phyloP scores from a whole-genome alignment of 1,284 basidiomycete genomes.

The Malassezia caprae region DNA sequence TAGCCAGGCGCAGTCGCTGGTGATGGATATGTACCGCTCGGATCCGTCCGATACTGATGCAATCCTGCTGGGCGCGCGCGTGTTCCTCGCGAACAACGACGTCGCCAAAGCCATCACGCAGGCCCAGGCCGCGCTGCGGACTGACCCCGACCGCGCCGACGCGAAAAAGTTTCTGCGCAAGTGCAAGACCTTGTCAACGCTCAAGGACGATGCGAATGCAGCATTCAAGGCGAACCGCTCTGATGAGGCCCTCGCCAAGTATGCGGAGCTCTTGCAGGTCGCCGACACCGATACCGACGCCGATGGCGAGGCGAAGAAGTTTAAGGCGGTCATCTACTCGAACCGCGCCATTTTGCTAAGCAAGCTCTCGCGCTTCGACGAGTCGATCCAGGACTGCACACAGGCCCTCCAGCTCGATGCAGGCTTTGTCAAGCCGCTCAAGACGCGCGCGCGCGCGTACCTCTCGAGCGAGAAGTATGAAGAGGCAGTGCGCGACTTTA shows the following conservation, averaged over 20 bases:
- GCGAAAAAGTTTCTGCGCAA: slow-evolving; percentile 65
- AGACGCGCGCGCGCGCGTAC: slow-evolving; percentile 70
- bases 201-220: slow-evolving; percentile 73
- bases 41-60: slow-evolving; percentile 67
- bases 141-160: slow-evolving; percentile 65
- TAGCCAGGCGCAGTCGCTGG: slow-evolving; percentile 29
- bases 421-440: slow-evolving; percentile 69
- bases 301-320: slow-evolving; percentile 30
- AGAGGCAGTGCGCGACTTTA: slow-evolving; percentile 64
- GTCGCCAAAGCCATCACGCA: slow-evolving; percentile 63
- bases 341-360: slow-evolving; percentile 73
- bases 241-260: slow-evolving; percentile 58
- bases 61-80: slow-evolving; percentile 66
- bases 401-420: slow-evolving; percentile 59
- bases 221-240: slow-evolving; percentile 62
- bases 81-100: slow-evolving; percentile 66
- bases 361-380: slow-evolving; percentile 59
- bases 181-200: slow-evolving; percentile 64
- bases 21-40: slow-evolving; percentile 64
- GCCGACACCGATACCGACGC: slow-evolving; percentile 24
- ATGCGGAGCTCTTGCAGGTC: slow-evolving; percentile 29
- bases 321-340: slow-evolving; percentile 61
- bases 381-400: slow-evolving; percentile 63
- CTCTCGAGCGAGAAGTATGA: slow-evolving; percentile 68
- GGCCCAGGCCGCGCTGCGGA: slow-evolving; percentile 61